These are phyloP conservation scores for Chaetothyriales sp. DNA, from an alignment of 2,329 filamentous ascomycete genomes.

Conservation along the genomic window DNA sequence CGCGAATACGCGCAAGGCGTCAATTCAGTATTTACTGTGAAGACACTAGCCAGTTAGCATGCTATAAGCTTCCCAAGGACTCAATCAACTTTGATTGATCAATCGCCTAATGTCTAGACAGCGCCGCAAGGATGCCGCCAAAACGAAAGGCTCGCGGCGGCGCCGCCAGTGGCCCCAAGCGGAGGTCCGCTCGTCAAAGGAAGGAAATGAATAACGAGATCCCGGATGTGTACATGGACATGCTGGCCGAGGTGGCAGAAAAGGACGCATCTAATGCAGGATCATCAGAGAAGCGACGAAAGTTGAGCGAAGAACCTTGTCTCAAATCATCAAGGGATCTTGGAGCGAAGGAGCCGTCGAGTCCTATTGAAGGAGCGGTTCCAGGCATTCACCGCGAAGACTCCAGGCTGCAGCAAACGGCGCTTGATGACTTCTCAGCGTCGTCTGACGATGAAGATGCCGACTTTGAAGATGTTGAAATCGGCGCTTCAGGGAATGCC, in stretches of 20 bases:
- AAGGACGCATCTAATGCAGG: conserved; percentile 24
- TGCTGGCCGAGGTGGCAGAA: conserved; percentile 23
- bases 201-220: conserved; percentile 19
- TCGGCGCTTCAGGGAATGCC: conserved; percentile 62
- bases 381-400: conserved; percentile 9
- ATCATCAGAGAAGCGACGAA: conserved; percentile 26
- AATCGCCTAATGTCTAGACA: not conserved
- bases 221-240: conserved; percentile 28
- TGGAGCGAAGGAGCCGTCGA: not conserved
- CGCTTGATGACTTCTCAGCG: conserved; percentile 41
- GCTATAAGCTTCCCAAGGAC: not conserved
- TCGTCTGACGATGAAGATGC: conserved; percentile 37
- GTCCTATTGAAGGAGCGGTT: not conserved
- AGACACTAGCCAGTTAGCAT: no score
- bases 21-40: no score
- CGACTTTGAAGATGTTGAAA: conserved; percentile 83
- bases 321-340: not conserved
- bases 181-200: conserved; percentile 11
- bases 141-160: not conserved
- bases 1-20: no score
- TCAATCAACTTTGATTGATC: not conserved
- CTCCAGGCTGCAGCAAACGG: conserved; percentile 21
- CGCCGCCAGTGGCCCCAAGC: conserved; percentile 4
- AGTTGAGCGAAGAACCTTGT: conserved; percentile 20
- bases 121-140: not conserved